phyloP scores from a whole-genome alignment of 805 yeast species.

The Kuraishia floccosa region DNA sequence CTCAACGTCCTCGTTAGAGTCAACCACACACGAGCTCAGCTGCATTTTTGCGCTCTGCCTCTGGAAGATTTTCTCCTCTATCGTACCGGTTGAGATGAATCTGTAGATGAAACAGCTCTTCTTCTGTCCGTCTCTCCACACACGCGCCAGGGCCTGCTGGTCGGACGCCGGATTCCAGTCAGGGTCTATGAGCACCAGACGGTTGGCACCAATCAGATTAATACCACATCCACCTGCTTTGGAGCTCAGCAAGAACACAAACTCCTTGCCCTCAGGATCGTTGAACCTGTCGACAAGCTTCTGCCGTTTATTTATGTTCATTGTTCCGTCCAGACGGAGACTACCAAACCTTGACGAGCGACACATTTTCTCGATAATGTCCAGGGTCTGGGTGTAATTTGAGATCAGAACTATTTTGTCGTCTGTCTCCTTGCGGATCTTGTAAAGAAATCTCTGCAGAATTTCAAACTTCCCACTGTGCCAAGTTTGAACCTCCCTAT shows the following conservation, averaged over 20 bases:
- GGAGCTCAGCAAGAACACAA: constrained; percentile 79
- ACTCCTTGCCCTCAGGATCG: constrained; percentile 80
- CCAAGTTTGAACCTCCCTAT: constrained; percentile 67
- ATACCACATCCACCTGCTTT: constrained; percentile 99
- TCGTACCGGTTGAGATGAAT: constrained; percentile 88
- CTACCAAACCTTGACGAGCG: constrained; percentile 63
- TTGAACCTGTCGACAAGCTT: constrained; percentile 86
- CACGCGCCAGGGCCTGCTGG: constrained; percentile 95
- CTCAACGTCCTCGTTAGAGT: constrained; percentile 92
- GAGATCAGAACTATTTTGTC: constrained; percentile 94
- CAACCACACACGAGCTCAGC: constrained; percentile 91
- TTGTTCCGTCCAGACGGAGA: constrained; percentile 82
- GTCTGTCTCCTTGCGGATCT: constrained; percentile 70
- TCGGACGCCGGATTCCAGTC: constrained; percentile 99
- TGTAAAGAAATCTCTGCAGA: constrained; percentile 70
- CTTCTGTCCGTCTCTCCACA: constrained; percentile 98
- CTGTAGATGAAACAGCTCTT: constrained; percentile 93
- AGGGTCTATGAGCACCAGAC: constrained; percentile 75
- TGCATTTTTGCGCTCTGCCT: constrained; percentile 92
- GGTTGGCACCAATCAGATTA: constrained; percentile 90
- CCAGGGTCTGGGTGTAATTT: constrained; percentile 90
- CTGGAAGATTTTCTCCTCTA: constrained; percentile 93
- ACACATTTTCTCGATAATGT: constrained; percentile 81
- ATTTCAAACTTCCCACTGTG: constrained; percentile 81
- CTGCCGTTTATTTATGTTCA: constrained; percentile 87